These are phyloP conservation scores for Acanthamoeba lugdunensis DNA, from an alignment of 208 protist species.

Conservation along the genomic window DNA sequence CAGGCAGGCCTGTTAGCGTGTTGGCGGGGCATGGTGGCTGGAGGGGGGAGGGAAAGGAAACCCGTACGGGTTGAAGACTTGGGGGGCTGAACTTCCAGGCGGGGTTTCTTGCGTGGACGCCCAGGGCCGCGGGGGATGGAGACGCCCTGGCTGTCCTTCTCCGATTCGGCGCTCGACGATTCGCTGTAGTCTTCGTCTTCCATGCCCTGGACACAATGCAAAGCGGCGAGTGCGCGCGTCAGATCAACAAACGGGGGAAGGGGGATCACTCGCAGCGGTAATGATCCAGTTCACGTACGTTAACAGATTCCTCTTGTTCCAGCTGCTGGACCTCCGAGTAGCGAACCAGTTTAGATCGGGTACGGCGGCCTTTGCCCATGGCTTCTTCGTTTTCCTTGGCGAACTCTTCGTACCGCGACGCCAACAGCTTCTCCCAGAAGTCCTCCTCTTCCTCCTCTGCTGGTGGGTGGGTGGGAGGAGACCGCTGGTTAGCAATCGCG, in stretches of 20 bases:
- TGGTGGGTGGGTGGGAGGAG: neutral
- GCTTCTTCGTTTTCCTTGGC: constrained; percentile 42
- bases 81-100: neutral
- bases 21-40: neutral
- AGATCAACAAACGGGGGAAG: neutral
- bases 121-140: neutral
- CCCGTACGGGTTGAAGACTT: neutral
- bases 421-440: constrained; percentile 72
- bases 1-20: neutral
- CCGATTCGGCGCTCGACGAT: neutral
- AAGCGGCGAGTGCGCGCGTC: neutral
- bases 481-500: neutral
- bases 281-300: neutral
- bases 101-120: neutral
- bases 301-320: neutral
- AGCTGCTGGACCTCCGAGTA: constrained; percentile 38
- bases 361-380: constrained; percentile 69
- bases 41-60: no score
- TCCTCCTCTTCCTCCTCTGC: constrained; percentile 49
- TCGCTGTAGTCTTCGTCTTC: constrained; percentile 44
- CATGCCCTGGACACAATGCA: neutral
- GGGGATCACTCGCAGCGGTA: neutral
- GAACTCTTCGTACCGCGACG: constrained; percentile 45
- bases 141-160: constrained; percentile 25
- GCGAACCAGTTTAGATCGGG: constrained; percentile 57